phyloP scores from a whole-genome alignment of 2,329 filamentous ascomycete genomes.

The Aspergillus tamarii region DNA sequence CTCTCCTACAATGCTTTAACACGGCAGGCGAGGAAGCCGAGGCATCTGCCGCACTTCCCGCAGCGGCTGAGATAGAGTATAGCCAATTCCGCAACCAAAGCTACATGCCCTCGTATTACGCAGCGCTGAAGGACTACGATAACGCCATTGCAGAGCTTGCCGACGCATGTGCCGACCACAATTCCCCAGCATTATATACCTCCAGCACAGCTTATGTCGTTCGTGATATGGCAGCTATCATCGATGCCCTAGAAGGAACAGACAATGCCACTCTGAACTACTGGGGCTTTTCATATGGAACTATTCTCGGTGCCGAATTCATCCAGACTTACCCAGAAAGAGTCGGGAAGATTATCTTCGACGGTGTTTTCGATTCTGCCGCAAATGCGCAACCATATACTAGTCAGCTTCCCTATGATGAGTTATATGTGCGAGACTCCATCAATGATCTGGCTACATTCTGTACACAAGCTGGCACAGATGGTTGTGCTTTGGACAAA shows the following conservation, averaged over 20 bases:
- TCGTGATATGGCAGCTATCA: constrained; percentile 12
- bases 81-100: constrained; percentile 7
- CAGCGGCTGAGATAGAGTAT: constrained; percentile 11
- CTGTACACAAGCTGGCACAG: not conserved
- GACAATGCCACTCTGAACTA: constrained; percentile 5
- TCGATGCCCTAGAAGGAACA: constrained; percentile 6
- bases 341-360: constrained; percentile 3
- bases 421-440: constrained; percentile 5
- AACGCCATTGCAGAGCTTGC: not conserved
- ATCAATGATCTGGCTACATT: constrained; percentile 70
- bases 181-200: constrained; percentile 7
- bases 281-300: constrained; percentile 15
- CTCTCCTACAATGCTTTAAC: constrained; percentile 7
- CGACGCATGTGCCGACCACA: not conserved
- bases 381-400: constrained; percentile 6
- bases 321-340: constrained; percentile 6
- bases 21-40: constrained; percentile 1
- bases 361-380: constrained; percentile 5
- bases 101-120: constrained; percentile 2
- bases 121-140: constrained; percentile 1
- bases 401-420: constrained; percentile 8
- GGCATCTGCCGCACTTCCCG: not conserved
- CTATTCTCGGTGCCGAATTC: constrained; percentile 10
- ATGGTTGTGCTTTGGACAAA: not conserved
- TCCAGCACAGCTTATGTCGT: constrained; percentile 10